A percentile compares a stretch with the other conserved stretches of the same genome.
Conservation (phyloP, 495 filamentous ascomycete species). For the Lophiostoma macrostomum region DNA sequence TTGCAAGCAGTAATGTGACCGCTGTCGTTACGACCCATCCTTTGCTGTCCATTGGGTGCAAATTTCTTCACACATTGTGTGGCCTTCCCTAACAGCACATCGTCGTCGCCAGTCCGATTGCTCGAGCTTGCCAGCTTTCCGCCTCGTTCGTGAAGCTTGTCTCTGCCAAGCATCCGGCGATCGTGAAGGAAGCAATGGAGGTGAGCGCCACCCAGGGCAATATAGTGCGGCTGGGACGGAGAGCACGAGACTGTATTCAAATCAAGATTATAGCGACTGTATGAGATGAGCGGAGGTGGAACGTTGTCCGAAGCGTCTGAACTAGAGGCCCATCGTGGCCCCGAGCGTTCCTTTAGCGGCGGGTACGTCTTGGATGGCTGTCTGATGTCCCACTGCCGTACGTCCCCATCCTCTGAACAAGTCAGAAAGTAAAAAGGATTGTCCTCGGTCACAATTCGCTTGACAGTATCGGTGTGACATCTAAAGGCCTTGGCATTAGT, state of each 20-base stretch:
- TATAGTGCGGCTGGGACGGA: constrained; percentile 70
- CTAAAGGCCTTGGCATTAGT: constrained; percentile 64
- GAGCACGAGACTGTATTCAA: constrained; percentile 76
- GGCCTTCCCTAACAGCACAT: constrained; percentile 58
- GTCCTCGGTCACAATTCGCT: constrained; percentile 73
- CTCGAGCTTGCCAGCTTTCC: constrained; percentile 37
- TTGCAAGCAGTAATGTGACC: constrained; percentile 76
- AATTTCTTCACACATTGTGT: constrained; percentile 70
- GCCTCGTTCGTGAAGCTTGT: constrained; percentile 55
- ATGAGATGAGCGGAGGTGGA: constrained; percentile 69
- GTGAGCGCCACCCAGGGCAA: constrained; percentile 70
- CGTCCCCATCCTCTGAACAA: constrained; percentile 75
- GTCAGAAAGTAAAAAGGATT: constrained; percentile 70
- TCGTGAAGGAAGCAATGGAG: constrained; percentile 75
- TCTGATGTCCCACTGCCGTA: constrained; percentile 71
- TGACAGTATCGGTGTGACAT: constrained; percentile 69
- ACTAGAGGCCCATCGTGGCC: constrained; percentile 46
- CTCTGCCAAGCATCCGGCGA: constrained; percentile 67
- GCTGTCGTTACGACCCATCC: constrained; percentile 53
- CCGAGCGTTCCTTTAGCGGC: constrained; percentile 46
- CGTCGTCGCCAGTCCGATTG: constrained; percentile 41
- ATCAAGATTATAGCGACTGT: constrained; percentile 63
- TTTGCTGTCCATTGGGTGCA: constrained; percentile 57
- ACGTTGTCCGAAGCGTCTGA: constrained; percentile 55
- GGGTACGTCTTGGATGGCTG: constrained; percentile 66